A percentile compares a stretch with the other conserved stretches of the same genome.
Conservation (phyloP, 108 stramenopile species). For the Fragilaria crotonensis region DNA sequence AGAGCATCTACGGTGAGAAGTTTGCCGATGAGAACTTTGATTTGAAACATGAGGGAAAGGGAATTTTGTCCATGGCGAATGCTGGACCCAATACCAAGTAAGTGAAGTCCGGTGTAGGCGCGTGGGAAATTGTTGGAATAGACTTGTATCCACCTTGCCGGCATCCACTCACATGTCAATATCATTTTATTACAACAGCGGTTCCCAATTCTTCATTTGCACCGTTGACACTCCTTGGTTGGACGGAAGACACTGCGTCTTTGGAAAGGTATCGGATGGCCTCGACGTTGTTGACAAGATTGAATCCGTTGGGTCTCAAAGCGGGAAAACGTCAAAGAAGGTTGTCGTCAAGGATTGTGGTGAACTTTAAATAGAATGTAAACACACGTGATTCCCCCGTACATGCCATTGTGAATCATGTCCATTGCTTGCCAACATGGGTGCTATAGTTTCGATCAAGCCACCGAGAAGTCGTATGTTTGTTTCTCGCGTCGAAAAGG, state of each 20-base stretch:
- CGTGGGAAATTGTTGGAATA: background rate
- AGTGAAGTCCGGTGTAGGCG: background rate
- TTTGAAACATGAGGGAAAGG: constrained; percentile 74
- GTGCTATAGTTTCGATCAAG: no score
- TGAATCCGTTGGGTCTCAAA: constrained; percentile 65
- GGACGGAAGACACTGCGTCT: constrained; percentile 85
- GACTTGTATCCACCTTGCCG: background rate
- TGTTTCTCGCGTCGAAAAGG: no score
- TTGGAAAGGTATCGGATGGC: constrained; percentile 74
- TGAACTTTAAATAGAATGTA: constrained; percentile 53
- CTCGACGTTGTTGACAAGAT: constrained; percentile 87
- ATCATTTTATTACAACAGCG: constrained; percentile 7
- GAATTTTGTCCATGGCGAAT: constrained; percentile 83
- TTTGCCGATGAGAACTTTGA: constrained; percentile 96
- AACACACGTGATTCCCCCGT: no score
- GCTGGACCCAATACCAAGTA: constrained; percentile 64
- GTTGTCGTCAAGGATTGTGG: constrained; percentile 85
- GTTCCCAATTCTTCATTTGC: constrained; percentile 89
- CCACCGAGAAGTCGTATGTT: no score
- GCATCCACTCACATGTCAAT: background rate
- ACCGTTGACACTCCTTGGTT: constrained; percentile 90
- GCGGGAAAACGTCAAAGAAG: constrained; percentile 50
- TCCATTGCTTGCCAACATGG: no score
- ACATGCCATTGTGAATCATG: no score
- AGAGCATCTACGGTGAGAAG: constrained; percentile 59